Conservation (phyloP, 306 rosid species). For the Trifolium subterraneum region DNA sequence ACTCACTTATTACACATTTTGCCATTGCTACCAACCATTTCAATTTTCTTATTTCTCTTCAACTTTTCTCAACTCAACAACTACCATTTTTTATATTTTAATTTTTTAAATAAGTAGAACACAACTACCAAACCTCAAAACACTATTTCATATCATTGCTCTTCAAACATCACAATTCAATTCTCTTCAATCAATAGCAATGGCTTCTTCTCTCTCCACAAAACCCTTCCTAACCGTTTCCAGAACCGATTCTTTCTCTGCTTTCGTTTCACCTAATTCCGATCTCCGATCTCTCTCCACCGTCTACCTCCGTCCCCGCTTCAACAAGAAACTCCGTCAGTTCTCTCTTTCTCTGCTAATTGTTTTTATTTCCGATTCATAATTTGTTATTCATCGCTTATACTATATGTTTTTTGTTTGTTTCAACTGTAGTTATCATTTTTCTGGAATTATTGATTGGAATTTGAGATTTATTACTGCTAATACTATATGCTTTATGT, state of each 20-base stretch:
- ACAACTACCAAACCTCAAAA: not conserved
- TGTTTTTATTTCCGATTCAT: slow-evolving; percentile 20
- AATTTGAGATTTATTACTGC: not conserved
- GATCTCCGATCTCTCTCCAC: slow-evolving; percentile 59
- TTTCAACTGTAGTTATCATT: not conserved
- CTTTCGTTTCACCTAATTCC: slow-evolving; percentile 52
- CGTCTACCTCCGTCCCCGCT: slow-evolving; percentile 54
- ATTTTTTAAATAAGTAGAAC: no score
- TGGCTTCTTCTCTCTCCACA: slow-evolving; percentile 82
- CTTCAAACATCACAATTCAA: not conserved
- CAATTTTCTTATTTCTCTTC: not conserved
- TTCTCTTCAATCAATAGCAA: slow-evolving; percentile 33
- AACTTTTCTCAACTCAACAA: slow-evolving; percentile 39
- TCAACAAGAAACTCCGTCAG: slow-evolving; percentile 76
- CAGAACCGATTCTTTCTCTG: slow-evolving; percentile 52
- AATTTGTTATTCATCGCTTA: not conserved
- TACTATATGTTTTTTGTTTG: not conserved
- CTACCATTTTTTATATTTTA: not conserved
- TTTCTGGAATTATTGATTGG: no score
- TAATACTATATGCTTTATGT: not conserved
- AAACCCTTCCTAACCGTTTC: slow-evolving; percentile 68
- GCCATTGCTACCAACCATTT: slow-evolving; percentile 35
- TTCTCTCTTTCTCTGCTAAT: slow-evolving; percentile 6
- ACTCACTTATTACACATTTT: not conserved
- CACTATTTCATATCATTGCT: not conserved